A percentile compares a stretch with the other conserved stretches of the same genome.
phyloP scores from a whole-genome alignment of 306 rosid genomes.

The Hylodesmum podocarpum region DNA sequence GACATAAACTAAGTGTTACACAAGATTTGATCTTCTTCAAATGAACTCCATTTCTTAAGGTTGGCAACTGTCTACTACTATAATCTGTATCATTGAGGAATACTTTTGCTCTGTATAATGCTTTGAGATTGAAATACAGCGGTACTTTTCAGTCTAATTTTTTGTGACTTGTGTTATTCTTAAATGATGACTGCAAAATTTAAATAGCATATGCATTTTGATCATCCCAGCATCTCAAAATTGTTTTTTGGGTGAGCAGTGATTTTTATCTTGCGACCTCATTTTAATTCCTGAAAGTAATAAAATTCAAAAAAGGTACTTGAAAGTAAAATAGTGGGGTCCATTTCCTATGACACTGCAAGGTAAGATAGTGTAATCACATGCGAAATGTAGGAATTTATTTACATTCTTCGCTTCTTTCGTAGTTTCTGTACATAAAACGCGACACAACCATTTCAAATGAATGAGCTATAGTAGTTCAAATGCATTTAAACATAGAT shows the following conservation, averaged over 20 bases:
- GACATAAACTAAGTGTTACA: background rate
- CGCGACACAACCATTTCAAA: too few species aligned
- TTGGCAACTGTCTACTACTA: background rate
- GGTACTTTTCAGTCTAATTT: background rate
- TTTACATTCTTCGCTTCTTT: too few species aligned
- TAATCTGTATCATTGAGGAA: background rate
- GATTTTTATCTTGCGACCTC: too few species aligned
- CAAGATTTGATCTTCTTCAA: background rate
- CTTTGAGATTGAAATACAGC: conserved; percentile 10
- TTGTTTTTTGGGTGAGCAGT: background rate
- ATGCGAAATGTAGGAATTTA: too few species aligned
- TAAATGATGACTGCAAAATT: background rate
- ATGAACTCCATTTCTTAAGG: background rate
- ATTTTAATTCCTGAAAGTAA: too few species aligned
- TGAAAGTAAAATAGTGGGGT: too few species aligned
- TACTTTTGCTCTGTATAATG: background rate
- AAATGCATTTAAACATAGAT: too few species aligned
- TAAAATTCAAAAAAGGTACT: too few species aligned
- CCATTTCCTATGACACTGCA: too few species aligned
- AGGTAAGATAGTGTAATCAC: too few species aligned
- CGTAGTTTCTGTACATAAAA: too few species aligned
- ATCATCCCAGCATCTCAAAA: background rate
- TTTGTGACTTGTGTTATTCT: background rate
- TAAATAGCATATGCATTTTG: background rate
- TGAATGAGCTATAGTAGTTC: too few species aligned